phyloP scores from a whole-genome alignment of 495 filamentous ascomycete genomes.

The Penicillium cinerascens region DNA sequence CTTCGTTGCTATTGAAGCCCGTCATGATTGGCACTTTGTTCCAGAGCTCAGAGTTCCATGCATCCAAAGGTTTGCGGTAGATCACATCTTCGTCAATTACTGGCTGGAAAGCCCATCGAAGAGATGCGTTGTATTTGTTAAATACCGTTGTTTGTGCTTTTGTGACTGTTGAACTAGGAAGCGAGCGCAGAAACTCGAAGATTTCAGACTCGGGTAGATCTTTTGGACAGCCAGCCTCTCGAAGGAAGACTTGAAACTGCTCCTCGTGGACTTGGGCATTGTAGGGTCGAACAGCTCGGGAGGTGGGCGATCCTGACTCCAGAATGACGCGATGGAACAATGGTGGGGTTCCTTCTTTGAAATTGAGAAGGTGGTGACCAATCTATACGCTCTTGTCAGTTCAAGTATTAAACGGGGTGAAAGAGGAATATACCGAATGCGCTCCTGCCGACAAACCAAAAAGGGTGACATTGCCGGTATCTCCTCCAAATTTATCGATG shows the following conservation, averaged over 20 bases:
- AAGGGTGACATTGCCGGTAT: constrained; percentile 59
- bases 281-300: constrained; percentile 56
- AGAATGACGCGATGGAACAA: constrained; percentile 62
- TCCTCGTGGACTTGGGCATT: constrained; percentile 54
- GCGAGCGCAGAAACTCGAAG: constrained; percentile 47
- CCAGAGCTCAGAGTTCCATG: constrained; percentile 49
- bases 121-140: constrained; percentile 47
- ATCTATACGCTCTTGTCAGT: constrained; percentile 37
- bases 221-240: constrained; percentile 34
- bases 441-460: constrained; percentile 63
- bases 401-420: background rate
- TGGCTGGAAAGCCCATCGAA: constrained; percentile 67
- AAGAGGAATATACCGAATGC: constrained; percentile 46
- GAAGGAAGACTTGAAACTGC: constrained; percentile 58
- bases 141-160: constrained; percentile 50
- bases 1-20: constrained; percentile 65
- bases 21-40: constrained; percentile 61
- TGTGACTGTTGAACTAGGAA: constrained; percentile 44
- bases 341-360: constrained; percentile 24
- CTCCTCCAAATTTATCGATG: constrained; percentile 56
- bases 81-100: constrained; percentile 60
- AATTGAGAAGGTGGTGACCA: constrained; percentile 61
- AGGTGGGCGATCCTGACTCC: constrained; percentile 60
- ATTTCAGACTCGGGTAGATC: constrained; percentile 41
- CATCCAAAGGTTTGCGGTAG: constrained; percentile 51